Percentiles rank a stretch among this genome's conserved stretches.
Evolutionary conservation across 1,284 basidiomycete genomes (phyloP).

Genomic region (Clitocybe nebularis): DNA sequence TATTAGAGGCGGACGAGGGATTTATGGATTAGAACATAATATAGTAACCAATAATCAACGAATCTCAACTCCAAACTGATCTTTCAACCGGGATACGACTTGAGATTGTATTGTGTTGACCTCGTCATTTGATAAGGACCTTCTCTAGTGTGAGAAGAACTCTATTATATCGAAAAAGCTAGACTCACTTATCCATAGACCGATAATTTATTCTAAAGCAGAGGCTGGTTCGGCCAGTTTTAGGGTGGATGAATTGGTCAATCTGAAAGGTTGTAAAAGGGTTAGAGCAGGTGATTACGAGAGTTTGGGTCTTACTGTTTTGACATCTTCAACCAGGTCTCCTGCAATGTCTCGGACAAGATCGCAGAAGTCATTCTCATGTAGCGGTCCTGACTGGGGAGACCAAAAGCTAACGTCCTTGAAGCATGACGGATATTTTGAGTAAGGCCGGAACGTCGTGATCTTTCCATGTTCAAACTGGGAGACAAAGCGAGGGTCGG

Average conservation of each 20-base stretch:
- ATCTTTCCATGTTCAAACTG: slow-evolving; percentile 84
- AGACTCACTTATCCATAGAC: slow-evolving; percentile 86
- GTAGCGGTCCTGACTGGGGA: slow-evolving; percentile 51
- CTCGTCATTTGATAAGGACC: slow-evolving; percentile 88
- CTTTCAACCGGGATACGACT: slow-evolving; percentile 49
- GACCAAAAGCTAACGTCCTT: slow-evolving; percentile 95
- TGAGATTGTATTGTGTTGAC: slow-evolving; percentile 73
- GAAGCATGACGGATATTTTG: slow-evolving; percentile 85
- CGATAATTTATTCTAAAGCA: slow-evolving; percentile 95
- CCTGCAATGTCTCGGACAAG: slow-evolving; percentile 89
- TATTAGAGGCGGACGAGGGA: slow-evolving; percentile 20
- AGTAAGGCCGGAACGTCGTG: slow-evolving; percentile 82
- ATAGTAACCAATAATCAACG: slow-evolving; percentile 41
- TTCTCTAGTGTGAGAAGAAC: slow-evolving; percentile 24
- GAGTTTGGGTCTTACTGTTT: slow-evolving; percentile 51
- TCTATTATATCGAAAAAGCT: neutral
- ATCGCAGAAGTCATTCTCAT: slow-evolving; percentile 98
- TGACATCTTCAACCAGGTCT: slow-evolving; percentile 89
- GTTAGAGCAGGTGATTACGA: neutral
- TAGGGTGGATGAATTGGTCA: slow-evolving; percentile 91
- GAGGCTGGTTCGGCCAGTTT: slow-evolving; percentile 74
- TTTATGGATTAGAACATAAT: slow-evolving; percentile 28
- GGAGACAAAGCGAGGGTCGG: slow-evolving; percentile 81
- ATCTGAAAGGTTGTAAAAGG: slow-evolving; percentile 48
- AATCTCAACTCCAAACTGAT: slow-evolving; percentile 76